Conservation (phyloP, 768 basidiomycete genomes). For the Suillus bovinus region DNA sequence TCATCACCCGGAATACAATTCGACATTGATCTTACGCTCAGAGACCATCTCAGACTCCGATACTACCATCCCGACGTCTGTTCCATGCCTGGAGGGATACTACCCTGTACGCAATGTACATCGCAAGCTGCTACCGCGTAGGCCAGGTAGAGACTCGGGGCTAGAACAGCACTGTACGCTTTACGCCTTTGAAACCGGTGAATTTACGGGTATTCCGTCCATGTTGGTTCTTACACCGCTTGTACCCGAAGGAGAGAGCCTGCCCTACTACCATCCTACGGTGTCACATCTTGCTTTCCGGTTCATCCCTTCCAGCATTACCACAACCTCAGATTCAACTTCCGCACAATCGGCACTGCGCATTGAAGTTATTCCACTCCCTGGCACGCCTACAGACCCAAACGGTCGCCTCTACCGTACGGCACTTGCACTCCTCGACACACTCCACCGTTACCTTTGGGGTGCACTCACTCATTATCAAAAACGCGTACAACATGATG, state of each 20-base stretch:
- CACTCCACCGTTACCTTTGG: constrained; percentile 87
- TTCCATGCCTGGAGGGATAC: constrained; percentile 42
- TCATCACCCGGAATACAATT: constrained; percentile 92
- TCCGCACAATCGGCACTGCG: constrained; percentile 36
- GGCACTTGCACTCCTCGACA: constrained; percentile 75
- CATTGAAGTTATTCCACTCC: constrained; percentile 59
- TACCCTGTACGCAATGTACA: constrained; percentile 53
- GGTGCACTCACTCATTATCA: constrained; percentile 79
- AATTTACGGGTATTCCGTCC: constrained; percentile 29
- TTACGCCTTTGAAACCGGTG: constrained; percentile 39
- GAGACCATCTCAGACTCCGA: constrained; percentile 54
- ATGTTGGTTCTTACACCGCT: constrained; percentile 64
- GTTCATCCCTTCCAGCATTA: constrained; percentile 45
- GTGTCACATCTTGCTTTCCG: constrained; percentile 81
- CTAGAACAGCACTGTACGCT: constrained; percentile 81
- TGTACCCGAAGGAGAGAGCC: constrained; percentile 37
- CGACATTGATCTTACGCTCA: constrained; percentile 85
- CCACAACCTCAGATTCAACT: constrained; percentile 25
- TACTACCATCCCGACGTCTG: constrained; percentile 27
- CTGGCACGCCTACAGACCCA: constrained; percentile 44
- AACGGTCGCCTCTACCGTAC: constrained; percentile 79
- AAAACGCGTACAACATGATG: constrained; percentile 86
- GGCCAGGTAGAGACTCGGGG: constrained; percentile 72
- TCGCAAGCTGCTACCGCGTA: constrained; percentile 71
- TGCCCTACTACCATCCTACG: constrained; percentile 92